phyloP scores from a whole-genome alignment of 352 stramenopile genomes.

The Globisporangium paddicum region DNA sequence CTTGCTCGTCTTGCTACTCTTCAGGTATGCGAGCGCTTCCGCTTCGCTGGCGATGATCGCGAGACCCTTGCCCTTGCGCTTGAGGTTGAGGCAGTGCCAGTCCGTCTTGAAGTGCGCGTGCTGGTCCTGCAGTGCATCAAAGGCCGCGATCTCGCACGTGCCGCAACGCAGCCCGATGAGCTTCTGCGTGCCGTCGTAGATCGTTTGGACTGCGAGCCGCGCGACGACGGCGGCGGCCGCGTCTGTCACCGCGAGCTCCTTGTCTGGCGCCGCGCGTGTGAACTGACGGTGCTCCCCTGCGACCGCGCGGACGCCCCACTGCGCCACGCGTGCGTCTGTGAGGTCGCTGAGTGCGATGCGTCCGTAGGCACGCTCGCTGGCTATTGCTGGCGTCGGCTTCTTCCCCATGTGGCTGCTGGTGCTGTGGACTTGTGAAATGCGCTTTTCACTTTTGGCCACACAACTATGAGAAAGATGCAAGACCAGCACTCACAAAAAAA shows the following conservation, averaged over 20 bases:
- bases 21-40: slow-evolving; percentile 19
- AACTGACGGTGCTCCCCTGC: slow-evolving; percentile 51
- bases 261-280: slow-evolving; percentile 9
- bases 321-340: slow-evolving; percentile 28
- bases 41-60: slow-evolving; percentile 37
- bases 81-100: slow-evolving; percentile 79
- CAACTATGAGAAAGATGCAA: no score
- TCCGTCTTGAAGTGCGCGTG: slow-evolving; percentile 84
- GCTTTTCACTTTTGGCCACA: neutral
- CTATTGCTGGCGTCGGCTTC: slow-evolving; percentile 1
- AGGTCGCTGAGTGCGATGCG: slow-evolving; percentile 64
- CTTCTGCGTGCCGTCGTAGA: slow-evolving; percentile 32
- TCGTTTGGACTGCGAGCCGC: slow-evolving; percentile 26
- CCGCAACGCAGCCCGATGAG: slow-evolving; percentile 61
- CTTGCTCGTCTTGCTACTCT: slow-evolving; percentile 15
- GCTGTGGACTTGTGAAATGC: slow-evolving; percentile 4
- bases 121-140: slow-evolving; percentile 75
- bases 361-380: slow-evolving; percentile 41
- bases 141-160: slow-evolving; percentile 62
- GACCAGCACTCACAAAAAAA: neutral
- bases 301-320: slow-evolving; percentile 61
- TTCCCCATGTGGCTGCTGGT: slow-evolving; percentile 7
- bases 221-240: slow-evolving; percentile 14
- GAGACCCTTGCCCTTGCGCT: slow-evolving; percentile 58
- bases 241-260: neutral